These are phyloP conservation scores for Kuraishia cidri DNA, from an alignment of 805 yeast genomes.

Conservation along the genomic window DNA sequence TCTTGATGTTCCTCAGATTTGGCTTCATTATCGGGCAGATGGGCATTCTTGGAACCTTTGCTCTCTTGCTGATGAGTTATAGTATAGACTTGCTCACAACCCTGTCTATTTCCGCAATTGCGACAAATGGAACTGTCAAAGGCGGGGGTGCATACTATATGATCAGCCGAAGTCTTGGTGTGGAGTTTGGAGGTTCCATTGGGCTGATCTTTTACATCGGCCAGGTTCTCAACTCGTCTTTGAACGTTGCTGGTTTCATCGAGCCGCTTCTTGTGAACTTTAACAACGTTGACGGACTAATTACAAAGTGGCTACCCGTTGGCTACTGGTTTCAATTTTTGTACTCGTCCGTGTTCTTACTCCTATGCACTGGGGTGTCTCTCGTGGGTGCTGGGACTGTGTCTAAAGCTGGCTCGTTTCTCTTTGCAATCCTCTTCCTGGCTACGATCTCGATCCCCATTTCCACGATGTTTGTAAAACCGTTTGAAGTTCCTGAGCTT, in stretches of 20 bases:
- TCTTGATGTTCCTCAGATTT: constrained; percentile 89
- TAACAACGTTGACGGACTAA: constrained; percentile 49
- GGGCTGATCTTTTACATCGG: constrained; percentile 94
- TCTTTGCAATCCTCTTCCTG: constrained; percentile 56
- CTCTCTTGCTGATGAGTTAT: constrained; percentile 64
- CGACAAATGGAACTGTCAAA: constrained; percentile 94
- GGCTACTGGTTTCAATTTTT: constrained; percentile 59
- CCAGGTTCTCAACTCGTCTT: constrained; percentile 82
- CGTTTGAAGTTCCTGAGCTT: constrained; percentile 47
- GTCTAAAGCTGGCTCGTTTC: constrained; percentile 69
- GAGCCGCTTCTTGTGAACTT: constrained; percentile 84
- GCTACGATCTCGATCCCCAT: constrained; percentile 80
- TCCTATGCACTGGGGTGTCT: constrained; percentile 68
- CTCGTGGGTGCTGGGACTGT: constrained; percentile 76
- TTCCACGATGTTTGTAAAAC: constrained; percentile 57
- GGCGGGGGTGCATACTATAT: constrained; percentile 99
- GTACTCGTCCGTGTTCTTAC: constrained; percentile 65
- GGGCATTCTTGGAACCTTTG: constrained; percentile 75
- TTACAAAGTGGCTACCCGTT: constrained; percentile 48
- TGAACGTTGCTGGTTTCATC: constrained; percentile 92
- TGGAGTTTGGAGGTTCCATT: constrained; percentile 97
- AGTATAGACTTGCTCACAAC: constrained; percentile 79
- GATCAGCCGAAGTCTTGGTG: constrained; percentile 93
- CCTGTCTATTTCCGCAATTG: constrained; percentile 86
- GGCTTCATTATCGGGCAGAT: constrained; percentile 94